Conservation (phyloP, 2,329 filamentous ascomycete genomes). For the Trichophyton schoenleinii region DNA sequence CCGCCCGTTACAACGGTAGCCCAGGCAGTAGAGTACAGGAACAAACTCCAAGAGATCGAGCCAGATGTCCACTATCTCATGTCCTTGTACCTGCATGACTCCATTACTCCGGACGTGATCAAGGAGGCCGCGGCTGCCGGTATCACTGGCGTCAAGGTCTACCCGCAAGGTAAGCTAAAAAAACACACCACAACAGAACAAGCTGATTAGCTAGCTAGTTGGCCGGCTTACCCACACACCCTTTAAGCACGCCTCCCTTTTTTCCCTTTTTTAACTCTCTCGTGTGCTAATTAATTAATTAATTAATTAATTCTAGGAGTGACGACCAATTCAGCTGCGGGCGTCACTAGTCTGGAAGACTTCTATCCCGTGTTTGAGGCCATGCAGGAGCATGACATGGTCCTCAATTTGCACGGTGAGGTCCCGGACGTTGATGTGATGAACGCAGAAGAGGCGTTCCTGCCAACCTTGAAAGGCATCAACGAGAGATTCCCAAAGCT, state of each 20-base stretch:
- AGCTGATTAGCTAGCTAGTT: no score
- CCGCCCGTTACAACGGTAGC: conserved; percentile 51
- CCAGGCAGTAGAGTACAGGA: conserved; percentile 54
- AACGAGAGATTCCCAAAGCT: conserved; percentile 57
- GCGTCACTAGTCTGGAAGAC: conserved; percentile 33
- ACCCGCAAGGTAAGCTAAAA: conserved; percentile 13
- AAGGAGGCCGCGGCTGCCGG: conserved; percentile 59
- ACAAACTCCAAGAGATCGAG: conserved; percentile 47
- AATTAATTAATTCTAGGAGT: conserved; percentile 26
- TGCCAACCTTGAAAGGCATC: conserved; percentile 64
- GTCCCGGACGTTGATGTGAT: conserved; percentile 52
- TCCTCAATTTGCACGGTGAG: conserved; percentile 93
- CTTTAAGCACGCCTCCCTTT: conserved; percentile 7
- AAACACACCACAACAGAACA: no score
- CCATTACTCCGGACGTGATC: conserved; percentile 56
- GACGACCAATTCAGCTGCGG: conserved; percentile 45
- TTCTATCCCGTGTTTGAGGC: conserved; percentile 59
- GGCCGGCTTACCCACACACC: no score
- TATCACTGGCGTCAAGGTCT: conserved; percentile 59
- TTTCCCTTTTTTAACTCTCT: no score
- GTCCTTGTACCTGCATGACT: conserved; percentile 53
- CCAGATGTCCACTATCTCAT: conserved; percentile 57
- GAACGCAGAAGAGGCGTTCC: conserved; percentile 62
- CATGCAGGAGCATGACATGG: conserved; percentile 71
- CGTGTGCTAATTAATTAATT: neutral